Evolutionary conservation across 1,284 basidiomycete genomes (phyloP).

Genomic region (Irpex sp.): DNA sequence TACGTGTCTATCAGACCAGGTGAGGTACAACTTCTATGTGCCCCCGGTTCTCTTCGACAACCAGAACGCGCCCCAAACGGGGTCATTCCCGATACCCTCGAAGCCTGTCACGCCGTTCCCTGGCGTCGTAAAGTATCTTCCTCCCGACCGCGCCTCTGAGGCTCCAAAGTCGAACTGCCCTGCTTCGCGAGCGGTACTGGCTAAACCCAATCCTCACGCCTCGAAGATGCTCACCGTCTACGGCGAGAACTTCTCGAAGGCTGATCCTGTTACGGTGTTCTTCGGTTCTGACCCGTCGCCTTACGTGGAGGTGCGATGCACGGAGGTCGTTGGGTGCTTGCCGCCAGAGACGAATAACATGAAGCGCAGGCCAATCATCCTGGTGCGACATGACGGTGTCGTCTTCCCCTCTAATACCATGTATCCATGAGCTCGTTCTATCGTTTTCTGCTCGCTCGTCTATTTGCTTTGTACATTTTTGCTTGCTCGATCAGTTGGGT

Average conservation of each 20-base stretch:
- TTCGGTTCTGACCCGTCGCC: slow-evolving; percentile 86
- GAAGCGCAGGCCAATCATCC: slow-evolving; percentile 76
- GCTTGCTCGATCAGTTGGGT: slow-evolving; percentile 11
- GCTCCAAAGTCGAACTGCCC: slow-evolving; percentile 65
- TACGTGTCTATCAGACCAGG: slow-evolving; percentile 54
- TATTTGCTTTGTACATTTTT: slow-evolving; percentile 6
- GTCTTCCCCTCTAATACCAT: slow-evolving; percentile 86
- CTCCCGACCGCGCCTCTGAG: slow-evolving; percentile 77
- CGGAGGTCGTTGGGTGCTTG: slow-evolving; percentile 79
- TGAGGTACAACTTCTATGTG: slow-evolving; percentile 89
- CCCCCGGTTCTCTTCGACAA: slow-evolving; percentile 81
- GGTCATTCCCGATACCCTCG: slow-evolving; percentile 70
- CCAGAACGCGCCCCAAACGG: slow-evolving; percentile 59
- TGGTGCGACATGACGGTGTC: slow-evolving; percentile 87
- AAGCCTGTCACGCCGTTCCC: slow-evolving; percentile 89
- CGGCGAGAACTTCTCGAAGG: slow-evolving; percentile 86
- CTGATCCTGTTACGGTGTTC: slow-evolving; percentile 76
- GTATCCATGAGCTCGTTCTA: slow-evolving; percentile 51
- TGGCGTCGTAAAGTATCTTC: slow-evolving; percentile 78
- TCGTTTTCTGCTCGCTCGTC: slow-evolving; percentile 7
- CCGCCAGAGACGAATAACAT: slow-evolving; percentile 62
- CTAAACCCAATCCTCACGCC: slow-evolving; percentile 69
- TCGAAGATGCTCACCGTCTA: slow-evolving; percentile 82
- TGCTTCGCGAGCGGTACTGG: slow-evolving; percentile 58
- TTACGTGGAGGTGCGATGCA: slow-evolving; percentile 86